Base-by-base conservation (phyloP, 805 yeast genomes). In the Zygosaccharomyces gambellarensis region DNA sequence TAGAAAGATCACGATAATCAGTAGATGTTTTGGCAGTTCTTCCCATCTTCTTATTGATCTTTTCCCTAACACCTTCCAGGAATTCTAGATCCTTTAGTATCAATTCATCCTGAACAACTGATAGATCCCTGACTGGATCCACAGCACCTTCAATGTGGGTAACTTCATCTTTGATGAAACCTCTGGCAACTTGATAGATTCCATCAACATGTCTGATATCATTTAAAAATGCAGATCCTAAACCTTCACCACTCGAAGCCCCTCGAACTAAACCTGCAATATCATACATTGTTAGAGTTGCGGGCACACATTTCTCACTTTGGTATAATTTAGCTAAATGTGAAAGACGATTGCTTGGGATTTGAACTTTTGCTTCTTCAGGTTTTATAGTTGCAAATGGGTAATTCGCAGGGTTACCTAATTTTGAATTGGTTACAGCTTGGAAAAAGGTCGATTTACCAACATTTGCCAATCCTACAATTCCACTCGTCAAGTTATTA, bases 401-500 rank as follows among this genome's bases (percentile, higher is more conserved):
- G 69, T 90, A 92, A 71, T 92, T 92, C 49, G 98, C 99, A 48
- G 99, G 98, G 74, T 79, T 90, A 53, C 99, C 98, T 60, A 94
- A 75, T 45, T 90, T 89, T 59, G 92, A 88, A 71, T 85, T 82
- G 47, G 98, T 92, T 65, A 94, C 85, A 51, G 97, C 96, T 73
- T 94, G 98, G 81, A 94, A 92, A 71, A 92, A 90, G 6, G 98
- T 92, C 10, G 97, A 89, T 72, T 94, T 94, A 61, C 99, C 99
- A 56, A 92, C 95, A 64, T 83, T 77, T 61, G 97, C 97, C 53
- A 92, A 78, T 48, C 99, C 99, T 50, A 92, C 98, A 55, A 92
- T 90, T 60, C 99, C 99, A 54, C 85, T 73, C 73, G 80, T 80
- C 63, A 82, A 69, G 67, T 80, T 81, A 64, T 80, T 80, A 49